Base-by-base conservation (phyloP, 176 grass and related monocot genomes). In the Cymbopogon citratus region DNA sequence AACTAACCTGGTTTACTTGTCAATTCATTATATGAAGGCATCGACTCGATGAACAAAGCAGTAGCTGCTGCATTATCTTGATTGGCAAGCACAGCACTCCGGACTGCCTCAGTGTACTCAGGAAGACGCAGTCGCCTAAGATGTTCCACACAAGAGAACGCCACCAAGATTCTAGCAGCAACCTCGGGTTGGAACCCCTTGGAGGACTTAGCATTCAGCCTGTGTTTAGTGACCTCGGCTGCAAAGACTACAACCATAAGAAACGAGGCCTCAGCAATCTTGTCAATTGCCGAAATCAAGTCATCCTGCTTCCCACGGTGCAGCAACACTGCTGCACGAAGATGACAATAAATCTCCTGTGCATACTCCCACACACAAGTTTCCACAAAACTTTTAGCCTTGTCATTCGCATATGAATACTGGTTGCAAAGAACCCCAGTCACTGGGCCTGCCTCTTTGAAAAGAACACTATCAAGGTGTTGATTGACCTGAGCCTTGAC, bases 81-180 rank as follows among this genome's bases (percentile, higher is more conserved):
- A 79, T 93, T 88, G 18, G 61, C 82, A 68, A 95, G 56, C 12
- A 95, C 88, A 82, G 90, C 90, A 69, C 79, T 76, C 28, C 82
- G 81, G 34, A 98, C 85, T 48, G 90, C 79, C 60, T 98, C 90
- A 39, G 90, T 98, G 82, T 98, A 98, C 73, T 98, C 95, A 54
- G 90, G 92, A 75, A 98, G 83, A 57, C 90, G 91, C 68, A 91
- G 12, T 0, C 87, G 88, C 72, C 95, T 91, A 28, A 94, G 77
- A 93, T 98, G 85, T 79, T 98, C 92, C n/a, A 98, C 82, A 83
- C 92, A 98, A 84, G 95, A 91, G 73, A 98, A 98, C 0, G 76
- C 74, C 12, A 90, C 90, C 56, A 98, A 91, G 66, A 98, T 91
- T 73, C 68, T 79, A 66, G 92, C 82, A 66, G 92, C 83, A 82